Base-by-base conservation (phyloP, 164 flowering plant genomes). In the Nelumbo lutea region DNA sequence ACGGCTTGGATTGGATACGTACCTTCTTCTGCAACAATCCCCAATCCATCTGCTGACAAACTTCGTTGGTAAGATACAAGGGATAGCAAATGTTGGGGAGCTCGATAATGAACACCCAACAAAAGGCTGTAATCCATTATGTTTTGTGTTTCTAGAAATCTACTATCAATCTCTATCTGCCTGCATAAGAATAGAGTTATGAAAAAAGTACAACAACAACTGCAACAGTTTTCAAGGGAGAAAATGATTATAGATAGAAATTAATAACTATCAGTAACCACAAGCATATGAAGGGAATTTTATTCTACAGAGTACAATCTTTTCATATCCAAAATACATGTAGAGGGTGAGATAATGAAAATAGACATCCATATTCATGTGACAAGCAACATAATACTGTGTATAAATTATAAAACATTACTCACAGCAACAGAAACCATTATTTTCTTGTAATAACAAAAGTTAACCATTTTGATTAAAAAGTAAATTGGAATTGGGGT, bases 81-180 rank as follows among this genome's bases (percentile, higher is more conserved):
- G 61, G 99, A 74, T 60, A 72, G 79, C 66, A 92, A 70, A 73
- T 89, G 90, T 42, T 84, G 97, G 3, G 99, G 99, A 6, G 98
- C 99, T 76, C 99, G 86, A 79, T 87, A 93, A 80, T 96, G 99
- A 69, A 96, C 98, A 70, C 99, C 99, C 53, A 96, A 76, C 72
- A 96, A 75, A 67, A 96, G 96, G 79, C 99, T 96, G 81, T 96
- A 96, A 83, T 96, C 99, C 99, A 96, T 96, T 44, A 96, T 96
- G 63, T 79, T 68, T 65, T 93, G 90, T 67, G 81, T 82, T 82
- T 93, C 97, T 75, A 96, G 72, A 78, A 96, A 96, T 73, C 80
- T 86, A 64, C 97, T 84, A 73, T 93, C 99, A 40, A 83, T 86
- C 80, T 91, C 88, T 75, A 93, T 91, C 77, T 96, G 98, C 79